Conservation (phyloP, 192 early-diverging fungal genomes). For the Coemansia sp. region DNA sequence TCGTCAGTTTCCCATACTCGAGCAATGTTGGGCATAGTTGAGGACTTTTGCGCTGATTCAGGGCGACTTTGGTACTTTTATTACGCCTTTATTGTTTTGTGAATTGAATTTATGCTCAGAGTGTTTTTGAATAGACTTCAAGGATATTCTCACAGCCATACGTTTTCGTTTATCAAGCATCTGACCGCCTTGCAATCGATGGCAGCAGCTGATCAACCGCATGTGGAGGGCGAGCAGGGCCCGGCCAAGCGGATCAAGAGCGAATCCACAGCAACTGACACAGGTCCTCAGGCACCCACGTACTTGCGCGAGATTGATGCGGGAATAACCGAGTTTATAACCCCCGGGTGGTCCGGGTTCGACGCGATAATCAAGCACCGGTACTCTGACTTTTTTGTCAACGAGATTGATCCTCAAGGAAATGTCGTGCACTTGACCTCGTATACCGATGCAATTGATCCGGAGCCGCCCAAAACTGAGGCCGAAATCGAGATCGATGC, state of each 20-base stretch:
- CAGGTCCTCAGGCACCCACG: not conserved
- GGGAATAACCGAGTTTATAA: slow-evolving; percentile 63
- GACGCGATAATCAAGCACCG: slow-evolving; percentile 60
- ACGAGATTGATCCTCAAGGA: slow-evolving; percentile 79
- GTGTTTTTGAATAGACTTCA: not conserved
- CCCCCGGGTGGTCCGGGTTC: slow-evolving; percentile 36
- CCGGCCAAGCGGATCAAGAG: slow-evolving; percentile 33
- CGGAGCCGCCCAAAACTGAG: slow-evolving; percentile 23
- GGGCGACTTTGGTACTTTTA: no score
- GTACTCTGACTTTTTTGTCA: slow-evolving; percentile 87
- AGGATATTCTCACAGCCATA: not conserved
- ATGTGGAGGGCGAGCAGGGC: slow-evolving; percentile 1
- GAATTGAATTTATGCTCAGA: not conserved
- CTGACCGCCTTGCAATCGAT: not conserved
- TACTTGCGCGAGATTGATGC: slow-evolving; percentile 62
- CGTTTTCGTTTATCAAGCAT: not conserved
- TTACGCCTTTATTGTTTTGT: no score
- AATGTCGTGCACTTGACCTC: slow-evolving; percentile 67
- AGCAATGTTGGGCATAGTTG: no score
- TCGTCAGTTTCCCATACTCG: no score
- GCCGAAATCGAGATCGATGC: slow-evolving; percentile 33
- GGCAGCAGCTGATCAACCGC: not conserved
- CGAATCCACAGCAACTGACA: not conserved
- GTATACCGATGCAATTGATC: slow-evolving; percentile 33
- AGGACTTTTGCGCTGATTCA: no score